Evolutionary conservation across 306 rosid genomes (phyloP), one percentile per base, ranked within the genome.

Genomic region (Inga laurina): DNA sequence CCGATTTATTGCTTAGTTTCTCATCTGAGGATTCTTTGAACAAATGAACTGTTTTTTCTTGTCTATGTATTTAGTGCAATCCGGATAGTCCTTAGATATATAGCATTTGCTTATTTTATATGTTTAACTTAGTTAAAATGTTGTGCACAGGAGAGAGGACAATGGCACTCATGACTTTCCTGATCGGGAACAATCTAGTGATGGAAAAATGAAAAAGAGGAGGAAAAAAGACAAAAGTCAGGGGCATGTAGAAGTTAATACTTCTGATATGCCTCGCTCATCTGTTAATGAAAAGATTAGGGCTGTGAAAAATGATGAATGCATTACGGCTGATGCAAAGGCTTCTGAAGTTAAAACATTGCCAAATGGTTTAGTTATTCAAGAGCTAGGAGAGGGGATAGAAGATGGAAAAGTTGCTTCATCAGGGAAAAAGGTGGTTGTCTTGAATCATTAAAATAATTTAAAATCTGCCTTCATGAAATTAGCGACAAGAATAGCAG

Each of bases 401-500:
- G 84, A 87, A 41, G 88, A 90, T 76, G 89, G 97, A 73, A 93
- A 90, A 89, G 73, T 91, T 76, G 98, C 98, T 45, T 82, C 85
- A 54, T 80, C 79, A 1, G 94, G 95, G 75, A 95, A 82, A 88
- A 95, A 86, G 95, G 97, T 84, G 70, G 84, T 87, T 64, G 72
- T 81, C 65, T 86, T 51, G 39, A 70, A 83, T 51, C 67, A 64
- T 84, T 74, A 48, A 77, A 74, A 69, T 82, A 61, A 24, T 74
- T 74, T 64, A 24, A 44, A 49, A 61, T 45, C 46, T 54, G 46
- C 49, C 54, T 79, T 5, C 16, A 24, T 45, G 67, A 75, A 52
- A 54, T 82, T 67, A 48, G 52, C 3, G 39, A 24, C 21, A 52
- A 51, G 51, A 76, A 15, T 41, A 51, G 69, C 57, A 30, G 59